Base-by-base conservation (phyloP, 2,329 filamentous ascomycete species). In the Colletotrichum orbiculare region DNA sequence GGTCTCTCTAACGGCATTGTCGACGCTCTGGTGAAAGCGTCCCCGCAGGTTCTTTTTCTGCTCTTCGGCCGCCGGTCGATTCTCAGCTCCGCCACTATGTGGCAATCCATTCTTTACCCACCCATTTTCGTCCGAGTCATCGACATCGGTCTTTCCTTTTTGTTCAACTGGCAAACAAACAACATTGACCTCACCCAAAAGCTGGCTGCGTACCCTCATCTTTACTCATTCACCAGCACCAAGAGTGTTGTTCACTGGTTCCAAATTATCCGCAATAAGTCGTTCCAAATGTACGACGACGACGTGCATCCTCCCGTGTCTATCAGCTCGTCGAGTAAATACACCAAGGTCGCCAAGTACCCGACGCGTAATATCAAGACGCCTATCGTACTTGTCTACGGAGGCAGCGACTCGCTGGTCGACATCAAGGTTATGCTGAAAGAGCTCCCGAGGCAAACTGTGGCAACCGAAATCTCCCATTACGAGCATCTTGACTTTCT, bases 241-340 rank as follows among this genome's bases (percentile, higher is more conserved):
- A 99, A 99, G 79, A 94, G 91, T 17, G 94, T 99, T 8, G 96
- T 99, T 0, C 96, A 99, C 75, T 99, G 96, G 96, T 99, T 99
- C 76, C 96, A 99, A 75, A 97, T 99, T 74, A 99, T 99, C 72
- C 91, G 96, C 69, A 97, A 95, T 73, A 92, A 93, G 72, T 94
- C 89, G 34, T 98, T 99, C 77, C 96, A 99, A 77, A 97, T 99
- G 92, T 98, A 94, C 77, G 96, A 99, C 74, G 96, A 99, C 74
- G 95, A 98, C 72, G 87, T 96, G 1, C 91, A 94, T 62, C 90
- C 90, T 35, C 91, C 91, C 0, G 82, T 97, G 65, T 88, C 89
- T 58, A 82, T 94, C 42, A 87, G 86, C 25, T 89, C 89, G 5
- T 86, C 86, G 58, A 89, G 87, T 73, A 94, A 95, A 72, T 97